Conservation (phyloP, 352 stramenopile genomes). For the Pythium oligandrum region DNA sequence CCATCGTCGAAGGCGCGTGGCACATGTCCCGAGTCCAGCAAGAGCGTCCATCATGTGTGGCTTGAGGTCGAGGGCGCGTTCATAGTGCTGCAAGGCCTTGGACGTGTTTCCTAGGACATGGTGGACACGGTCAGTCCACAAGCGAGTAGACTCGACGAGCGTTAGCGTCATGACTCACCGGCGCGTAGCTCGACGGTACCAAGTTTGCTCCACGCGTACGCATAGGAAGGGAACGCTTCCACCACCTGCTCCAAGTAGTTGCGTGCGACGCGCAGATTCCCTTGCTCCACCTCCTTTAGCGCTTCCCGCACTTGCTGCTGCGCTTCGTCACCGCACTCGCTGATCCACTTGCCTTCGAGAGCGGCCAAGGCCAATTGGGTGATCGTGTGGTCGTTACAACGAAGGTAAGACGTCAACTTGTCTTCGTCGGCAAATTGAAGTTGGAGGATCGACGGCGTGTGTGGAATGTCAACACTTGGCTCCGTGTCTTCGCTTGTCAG, state of each 20-base stretch:
- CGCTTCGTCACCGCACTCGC: conserved; percentile 41
- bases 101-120: conserved; percentile 35
- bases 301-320: conserved; percentile 35
- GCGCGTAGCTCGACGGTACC: conserved; percentile 53
- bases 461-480: neutral
- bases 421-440: conserved; percentile 65
- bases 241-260: conserved; percentile 45
- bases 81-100: conserved; percentile 48
- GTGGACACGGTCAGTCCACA: no score
- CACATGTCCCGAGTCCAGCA: conserved; percentile 69
- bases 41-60: conserved; percentile 67
- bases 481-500: conserved; percentile 1
- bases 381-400: conserved; percentile 59
- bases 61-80: conserved; percentile 60
- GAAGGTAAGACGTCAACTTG: conserved; percentile 58
- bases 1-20: conserved; percentile 62
- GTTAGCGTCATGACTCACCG: conserved; percentile 20
- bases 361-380: conserved; percentile 67
- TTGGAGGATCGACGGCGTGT: conserved; percentile 61
- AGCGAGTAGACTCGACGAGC: no score
- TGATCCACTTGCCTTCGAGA: conserved; percentile 70
- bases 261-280: conserved; percentile 34
- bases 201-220: conserved; percentile 78
- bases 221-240: conserved; percentile 41
- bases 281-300: conserved; percentile 34